A percentile compares a stretch with the other conserved stretches of the same genome.
These are phyloP conservation scores for Thozetella sp. DNA, from an alignment of 495 filamentous ascomycete genomes.

Conservation along the genomic window DNA sequence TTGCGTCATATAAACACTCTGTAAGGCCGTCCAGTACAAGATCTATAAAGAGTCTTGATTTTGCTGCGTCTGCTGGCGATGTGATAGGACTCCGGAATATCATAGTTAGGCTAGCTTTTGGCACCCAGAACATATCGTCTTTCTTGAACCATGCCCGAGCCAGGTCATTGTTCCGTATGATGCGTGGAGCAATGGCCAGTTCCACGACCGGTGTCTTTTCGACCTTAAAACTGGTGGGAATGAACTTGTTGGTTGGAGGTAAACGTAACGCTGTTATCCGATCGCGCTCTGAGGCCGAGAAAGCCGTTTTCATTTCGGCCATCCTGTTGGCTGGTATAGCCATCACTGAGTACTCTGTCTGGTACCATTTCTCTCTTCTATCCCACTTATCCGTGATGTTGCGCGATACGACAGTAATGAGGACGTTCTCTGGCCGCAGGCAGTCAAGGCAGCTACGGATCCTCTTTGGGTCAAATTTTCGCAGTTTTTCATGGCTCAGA, in stretches of 20 bases:
- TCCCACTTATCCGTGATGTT: constrained; percentile 84
- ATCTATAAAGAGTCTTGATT: constrained; percentile 79
- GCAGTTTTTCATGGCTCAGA: constrained; percentile 71
- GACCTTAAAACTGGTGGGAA: constrained; percentile 91
- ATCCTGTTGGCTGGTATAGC: constrained; percentile 79
- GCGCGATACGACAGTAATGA: constrained; percentile 77
- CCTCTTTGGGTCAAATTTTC: constrained; percentile 73
- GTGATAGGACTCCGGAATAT: constrained; percentile 78
- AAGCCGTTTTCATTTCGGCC: constrained; percentile 64
- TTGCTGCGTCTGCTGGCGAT: constrained; percentile 75
- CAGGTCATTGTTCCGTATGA: constrained; percentile 83
- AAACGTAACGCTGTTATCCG: constrained; percentile 76
- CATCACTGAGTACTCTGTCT: constrained; percentile 87
- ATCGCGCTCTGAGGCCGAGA: constrained; percentile 53
- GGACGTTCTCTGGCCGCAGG: constrained; percentile 87
- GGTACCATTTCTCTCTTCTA: constrained; percentile 94
- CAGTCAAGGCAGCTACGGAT: constrained; percentile 77
- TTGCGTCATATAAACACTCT: constrained; percentile 96
- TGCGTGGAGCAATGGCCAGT: constrained; percentile 72
- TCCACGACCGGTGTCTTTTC: constrained; percentile 86
- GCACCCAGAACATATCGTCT: constrained; percentile 98
- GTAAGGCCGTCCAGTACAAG: constrained; percentile 85
- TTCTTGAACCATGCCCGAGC: constrained; percentile 96
- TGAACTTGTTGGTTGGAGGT: constrained; percentile 93
- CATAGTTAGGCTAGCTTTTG: constrained; percentile 84